Evolutionary conservation across 305 asterid genomes (phyloP).

Genomic region (Fraxinus angustifolia): DNA sequence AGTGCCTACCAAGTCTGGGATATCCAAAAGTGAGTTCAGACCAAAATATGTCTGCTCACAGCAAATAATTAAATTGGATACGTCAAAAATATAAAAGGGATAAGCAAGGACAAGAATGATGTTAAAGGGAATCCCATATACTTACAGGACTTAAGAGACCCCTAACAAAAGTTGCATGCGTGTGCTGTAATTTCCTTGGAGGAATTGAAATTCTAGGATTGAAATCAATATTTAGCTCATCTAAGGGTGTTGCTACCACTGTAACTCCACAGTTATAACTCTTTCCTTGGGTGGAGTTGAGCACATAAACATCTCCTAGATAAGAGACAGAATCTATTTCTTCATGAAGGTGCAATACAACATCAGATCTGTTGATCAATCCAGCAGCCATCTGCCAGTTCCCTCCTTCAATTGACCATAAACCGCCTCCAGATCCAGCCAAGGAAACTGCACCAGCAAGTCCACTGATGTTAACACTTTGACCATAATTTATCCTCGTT

Average conservation of each 20-base stretch:
- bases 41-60: slow-evolving; percentile 69
- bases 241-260: slow-evolving; percentile 88
- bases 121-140: slow-evolving; percentile 1
- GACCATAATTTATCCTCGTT: slow-evolving; percentile 91
- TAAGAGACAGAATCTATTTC: slow-evolving; percentile 71
- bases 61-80: slow-evolving; percentile 20
- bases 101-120: not conserved
- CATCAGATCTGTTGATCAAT: slow-evolving; percentile 62
- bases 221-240: slow-evolving; percentile 68
- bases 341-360: slow-evolving; percentile 66
- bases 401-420: slow-evolving; percentile 89
- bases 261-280: slow-evolving; percentile 67
- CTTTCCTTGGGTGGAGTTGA: slow-evolving; percentile 68
- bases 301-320: slow-evolving; percentile 56
- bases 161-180: slow-evolving; percentile 76
- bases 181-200: slow-evolving; percentile 83
- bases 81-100: not conserved
- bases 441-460: slow-evolving; percentile 94
- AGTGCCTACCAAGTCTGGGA: slow-evolving; percentile 89
- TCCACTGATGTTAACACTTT: slow-evolving; percentile 82
- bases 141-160: slow-evolving; percentile 88
- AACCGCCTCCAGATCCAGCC: slow-evolving; percentile 88
- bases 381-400: slow-evolving; percentile 97
- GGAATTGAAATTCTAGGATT: slow-evolving; percentile 75
- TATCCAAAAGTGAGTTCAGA: slow-evolving; percentile 50